Base-by-base conservation (phyloP, 2,329 filamentous ascomycete genomes). In the Didymella pomorum region DNA sequence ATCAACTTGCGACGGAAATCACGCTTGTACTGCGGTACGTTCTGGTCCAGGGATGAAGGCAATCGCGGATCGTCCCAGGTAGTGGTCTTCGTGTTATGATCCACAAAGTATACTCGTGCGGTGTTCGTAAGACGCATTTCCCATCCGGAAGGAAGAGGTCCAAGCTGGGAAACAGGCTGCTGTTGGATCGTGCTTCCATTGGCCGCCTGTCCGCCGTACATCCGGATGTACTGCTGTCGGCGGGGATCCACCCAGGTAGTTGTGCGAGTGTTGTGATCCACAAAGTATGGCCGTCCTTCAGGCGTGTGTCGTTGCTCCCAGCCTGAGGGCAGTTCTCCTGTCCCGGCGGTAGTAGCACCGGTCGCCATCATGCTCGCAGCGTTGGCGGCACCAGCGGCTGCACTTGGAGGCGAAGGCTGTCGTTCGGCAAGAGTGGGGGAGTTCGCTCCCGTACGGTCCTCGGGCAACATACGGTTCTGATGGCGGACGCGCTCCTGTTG, bases 81-180 rank as follows among this genome's bases (percentile, higher is more conserved):
- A 3, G 95, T 99, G 0, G 95, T 99, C 83, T 99, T 99, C 43
- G 95, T 99, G 80, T 99, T 99, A 81, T 99, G 95, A 73, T 99
- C 95, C 43, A 99, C 95, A 78, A 99, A 99, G 80, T 99, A 99
- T 16, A 99, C 95, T 59, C 95, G 87, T 26, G 95, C 95, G 14
- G 95, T 99, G 78, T 99, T 98, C 52, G 95, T 99, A 50, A 99
- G 87, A 60, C 95, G 92, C 95, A 99, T 99, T 83, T 99, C 95
- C 95, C 95, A 99, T 2, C 95, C 95, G 72, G 95, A 98, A 3
- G 95, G 95, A 46, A 99, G 80, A 25, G 95, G 95, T 4, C 95
- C 95, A 44, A 99, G 86, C 76, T 99, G 95, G 2, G 95, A 98
- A 2, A 99, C 95, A 0, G 95, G 94, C 79, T 99, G 95, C 75